phyloP scores from a whole-genome alignment of 2,329 filamentous ascomycete genomes.

The Periconia sp. region DNA sequence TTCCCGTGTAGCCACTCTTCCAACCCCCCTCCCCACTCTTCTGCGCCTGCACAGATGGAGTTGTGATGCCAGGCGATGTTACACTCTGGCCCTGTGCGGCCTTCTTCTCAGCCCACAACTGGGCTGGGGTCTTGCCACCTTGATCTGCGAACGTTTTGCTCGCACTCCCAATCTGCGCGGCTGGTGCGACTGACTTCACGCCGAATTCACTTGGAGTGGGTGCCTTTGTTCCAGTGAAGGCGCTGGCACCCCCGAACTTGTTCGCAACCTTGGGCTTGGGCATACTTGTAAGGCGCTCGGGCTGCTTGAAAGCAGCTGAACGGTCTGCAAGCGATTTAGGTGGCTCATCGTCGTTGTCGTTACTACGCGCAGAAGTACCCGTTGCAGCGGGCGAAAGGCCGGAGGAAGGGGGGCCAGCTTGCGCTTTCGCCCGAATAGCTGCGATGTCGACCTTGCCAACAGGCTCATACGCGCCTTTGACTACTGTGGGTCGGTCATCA shows the following conservation, averaged over 20 bases:
- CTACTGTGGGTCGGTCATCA: conserved; percentile 79
- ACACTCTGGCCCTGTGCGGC: conserved; percentile 69
- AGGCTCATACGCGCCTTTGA: conserved; percentile 93
- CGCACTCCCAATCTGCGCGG: conserved; percentile 72
- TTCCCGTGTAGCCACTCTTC: conserved; percentile 90
- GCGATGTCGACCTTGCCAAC: conserved; percentile 97
- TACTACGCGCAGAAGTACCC: conserved; percentile 41
- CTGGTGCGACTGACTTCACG: conserved; percentile 60
- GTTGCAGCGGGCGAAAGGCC: conserved; percentile 49
- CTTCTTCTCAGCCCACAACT: conserved; percentile 98
- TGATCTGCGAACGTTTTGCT: conserved; percentile 93
- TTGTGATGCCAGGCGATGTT: conserved; percentile 43
- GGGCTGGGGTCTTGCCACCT: conserved; percentile 93
- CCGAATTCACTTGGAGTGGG: conserved; percentile 72
- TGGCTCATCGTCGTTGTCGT: conserved; percentile 48
- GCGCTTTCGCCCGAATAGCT: conserved; percentile 82
- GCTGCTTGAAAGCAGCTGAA: conserved; percentile 70
- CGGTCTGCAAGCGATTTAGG: conserved; percentile 73
- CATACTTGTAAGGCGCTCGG: conserved; percentile 80
- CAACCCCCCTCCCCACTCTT: conserved; percentile 74
- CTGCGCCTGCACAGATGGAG: conserved; percentile 54
- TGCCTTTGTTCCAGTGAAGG: conserved; percentile 86
- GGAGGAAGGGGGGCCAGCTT: conserved; percentile 47
- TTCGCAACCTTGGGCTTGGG: conserved; percentile 96
- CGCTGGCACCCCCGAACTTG: conserved; percentile 72